Evolutionary conservation across 2,329 filamentous ascomycete genomes (phyloP), one percentile per base, ranked within the genome.

Genomic region (Blumeria graminis): DNA sequence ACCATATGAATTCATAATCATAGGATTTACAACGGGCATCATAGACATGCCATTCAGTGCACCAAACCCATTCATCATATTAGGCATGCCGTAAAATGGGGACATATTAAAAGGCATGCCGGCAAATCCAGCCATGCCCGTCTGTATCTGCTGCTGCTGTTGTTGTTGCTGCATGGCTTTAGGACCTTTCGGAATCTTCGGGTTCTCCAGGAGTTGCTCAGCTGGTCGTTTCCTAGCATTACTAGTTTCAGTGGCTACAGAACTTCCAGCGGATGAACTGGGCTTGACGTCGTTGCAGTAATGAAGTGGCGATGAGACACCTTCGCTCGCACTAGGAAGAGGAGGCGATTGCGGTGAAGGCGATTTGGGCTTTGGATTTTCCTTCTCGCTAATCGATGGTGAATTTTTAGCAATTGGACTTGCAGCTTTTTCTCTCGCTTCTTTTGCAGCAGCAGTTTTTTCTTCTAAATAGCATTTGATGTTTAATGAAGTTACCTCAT

Each of bases 161-260:
- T 66, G 60, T 43, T 71, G 69, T 61, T 71, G 74, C 62, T 76
- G 77, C 79, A 80, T 83, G 39, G 76, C 78, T 65, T 79, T 80
- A 1, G 79, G 80, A 0, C 73, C 79, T 62, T 81, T 82, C 50
- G 79, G 77, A 43, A 81, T 77, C 64, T 76, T 77, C 43, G 77
- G 76, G 61, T 82, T 81, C 62, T 81, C 78, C 6, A 76, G 70
- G 35, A 74, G 74, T 55, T 88, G 82, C 38, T 90, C 86, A 10
- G 88, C 88, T 9, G 84, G 77, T 22, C 92, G 80, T 71, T 96
- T 98, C 70, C 85, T 92, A 32, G 77, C 71, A 57, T 69, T 46
- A 88, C 82, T 39, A 90, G 86, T 13, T 88, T 87, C 10, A 84
- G 77, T 18, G 77, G 71, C 57, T 69, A 55, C 33, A 41, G 41